Evolutionary conservation across 2,329 filamentous ascomycete genomes (phyloP).

Genomic region (Didymellaceae sp.): DNA sequence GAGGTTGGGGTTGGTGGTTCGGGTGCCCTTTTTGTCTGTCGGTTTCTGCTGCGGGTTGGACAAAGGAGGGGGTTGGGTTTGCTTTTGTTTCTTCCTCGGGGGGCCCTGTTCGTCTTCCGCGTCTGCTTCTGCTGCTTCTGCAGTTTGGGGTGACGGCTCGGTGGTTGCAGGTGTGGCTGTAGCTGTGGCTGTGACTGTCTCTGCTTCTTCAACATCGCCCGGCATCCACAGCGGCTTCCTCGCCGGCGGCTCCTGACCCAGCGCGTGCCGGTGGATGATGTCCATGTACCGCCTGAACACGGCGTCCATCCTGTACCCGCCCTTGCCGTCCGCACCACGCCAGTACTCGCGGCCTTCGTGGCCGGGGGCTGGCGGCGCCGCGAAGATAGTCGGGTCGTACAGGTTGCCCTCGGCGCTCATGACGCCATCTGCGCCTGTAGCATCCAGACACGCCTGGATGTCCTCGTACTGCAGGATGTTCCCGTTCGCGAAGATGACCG

Average conservation of each 20-base stretch:
- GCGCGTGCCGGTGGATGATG: slow-evolving; percentile 80
- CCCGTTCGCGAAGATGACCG: slow-evolving; percentile 95
- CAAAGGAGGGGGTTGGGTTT: slow-evolving; percentile 25
- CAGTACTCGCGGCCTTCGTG: slow-evolving; percentile 80
- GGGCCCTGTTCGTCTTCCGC: slow-evolving; percentile 39
- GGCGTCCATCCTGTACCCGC: slow-evolving; percentile 88
- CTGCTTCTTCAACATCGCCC: slow-evolving; percentile 51
- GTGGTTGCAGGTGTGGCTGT: too few relatives aligned
- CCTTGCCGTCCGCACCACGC: slow-evolving; percentile 77
- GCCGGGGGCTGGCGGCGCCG: slow-evolving; percentile 67
- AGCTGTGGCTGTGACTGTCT: too few relatives aligned
- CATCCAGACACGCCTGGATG: slow-evolving; percentile 76
- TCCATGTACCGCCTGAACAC: slow-evolving; percentile 88
- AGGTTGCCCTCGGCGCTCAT: slow-evolving; percentile 98
- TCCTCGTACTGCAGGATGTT: slow-evolving; percentile 86
- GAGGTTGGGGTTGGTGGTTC: slow-evolving; percentile 69
- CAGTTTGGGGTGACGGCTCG: too few relatives aligned
- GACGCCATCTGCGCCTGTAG: slow-evolving; percentile 86
- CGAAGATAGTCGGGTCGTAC: slow-evolving; percentile 88
- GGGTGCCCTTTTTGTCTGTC: slow-evolving; percentile 56
- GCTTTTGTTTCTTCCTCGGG: slow-evolving; percentile 46
- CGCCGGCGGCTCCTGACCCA: slow-evolving; percentile 68
- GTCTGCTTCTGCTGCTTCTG: slow-evolving; percentile 23
- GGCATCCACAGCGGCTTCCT: slow-evolving; percentile 77
- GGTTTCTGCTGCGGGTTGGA: too few relatives aligned